These are phyloP conservation scores for Phytophthora brassicae DNA, from an alignment of 352 stramenopile species.

Conservation along the genomic window DNA sequence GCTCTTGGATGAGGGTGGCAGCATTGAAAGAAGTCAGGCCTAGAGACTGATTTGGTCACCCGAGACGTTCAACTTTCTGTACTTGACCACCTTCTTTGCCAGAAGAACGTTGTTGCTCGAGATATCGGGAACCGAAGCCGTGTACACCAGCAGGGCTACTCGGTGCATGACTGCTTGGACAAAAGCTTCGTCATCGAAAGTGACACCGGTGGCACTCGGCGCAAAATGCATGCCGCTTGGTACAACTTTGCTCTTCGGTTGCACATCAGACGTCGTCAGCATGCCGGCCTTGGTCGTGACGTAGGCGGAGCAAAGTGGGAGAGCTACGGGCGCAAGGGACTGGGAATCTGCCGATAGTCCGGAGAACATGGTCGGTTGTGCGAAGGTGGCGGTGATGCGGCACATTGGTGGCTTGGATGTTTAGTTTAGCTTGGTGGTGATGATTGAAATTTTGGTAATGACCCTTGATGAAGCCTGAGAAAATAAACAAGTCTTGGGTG, in stretches of 20 bases:
- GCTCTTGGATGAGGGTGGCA: no score
- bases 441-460: background rate
- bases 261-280: background rate
- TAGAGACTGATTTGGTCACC: no score
- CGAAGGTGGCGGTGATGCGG: background rate
- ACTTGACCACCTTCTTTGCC: conserved; percentile 1
- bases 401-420: background rate
- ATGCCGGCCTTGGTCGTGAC: background rate
- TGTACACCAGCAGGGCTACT: background rate
- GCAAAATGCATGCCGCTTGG: conserved; percentile 1
- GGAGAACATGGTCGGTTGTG: background rate
- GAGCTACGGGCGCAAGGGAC: background rate
- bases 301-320: background rate
- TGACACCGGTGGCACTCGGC: background rate
- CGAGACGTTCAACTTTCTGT: no score
- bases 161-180: background rate
- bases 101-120: conserved; percentile 1
- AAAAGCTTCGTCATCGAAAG: conserved; percentile 2
- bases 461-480: no score
- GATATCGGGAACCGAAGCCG: background rate
- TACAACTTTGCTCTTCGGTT: background rate
- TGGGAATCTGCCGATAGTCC: conserved; percentile 1
- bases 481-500: no score
- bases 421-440: background rate
- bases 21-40: no score